Conservation (phyloP, 768 basidiomycete species). For the Thelephora ganbajun region DNA sequence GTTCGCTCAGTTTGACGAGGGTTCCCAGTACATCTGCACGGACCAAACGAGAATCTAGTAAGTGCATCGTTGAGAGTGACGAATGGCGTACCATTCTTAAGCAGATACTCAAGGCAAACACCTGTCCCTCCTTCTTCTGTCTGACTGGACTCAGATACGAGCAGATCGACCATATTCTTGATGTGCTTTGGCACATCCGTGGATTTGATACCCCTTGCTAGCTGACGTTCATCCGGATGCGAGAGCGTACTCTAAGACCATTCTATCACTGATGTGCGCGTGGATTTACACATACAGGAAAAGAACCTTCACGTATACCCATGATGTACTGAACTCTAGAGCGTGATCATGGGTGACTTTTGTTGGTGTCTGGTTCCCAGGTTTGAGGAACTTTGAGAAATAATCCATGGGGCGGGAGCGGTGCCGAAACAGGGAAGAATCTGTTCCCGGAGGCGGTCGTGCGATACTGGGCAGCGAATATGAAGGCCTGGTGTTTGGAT, state of each 20-base stretch:
- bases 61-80: background rate
- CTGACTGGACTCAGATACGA: constrained; percentile 75
- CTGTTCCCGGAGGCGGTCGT: background rate
- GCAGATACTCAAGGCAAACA: constrained; percentile 77
- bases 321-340: constrained; percentile 63
- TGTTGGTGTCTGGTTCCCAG: constrained; percentile 26
- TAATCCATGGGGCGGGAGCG: constrained; percentile 47
- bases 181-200: constrained; percentile 72
- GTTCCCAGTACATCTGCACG: constrained; percentile 63
- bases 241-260: constrained; percentile 56
- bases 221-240: constrained; percentile 81
- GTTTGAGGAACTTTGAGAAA: constrained; percentile 66
- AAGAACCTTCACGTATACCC: constrained; percentile 58
- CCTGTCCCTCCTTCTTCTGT: constrained; percentile 85
- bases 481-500: background rate
- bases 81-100: constrained; percentile 60
- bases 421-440: background rate
- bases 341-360: constrained; percentile 52
- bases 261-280: constrained; percentile 5
- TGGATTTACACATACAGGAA: background rate
- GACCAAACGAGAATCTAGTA: background rate
- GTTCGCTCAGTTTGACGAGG: constrained; percentile 75
- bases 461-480: too few species aligned
- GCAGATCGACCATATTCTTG: constrained; percentile 68
- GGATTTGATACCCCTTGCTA: constrained; percentile 64